Conservation (phyloP, 306 rosid species). For the Amphicarpaea edgeworthii region DNA sequence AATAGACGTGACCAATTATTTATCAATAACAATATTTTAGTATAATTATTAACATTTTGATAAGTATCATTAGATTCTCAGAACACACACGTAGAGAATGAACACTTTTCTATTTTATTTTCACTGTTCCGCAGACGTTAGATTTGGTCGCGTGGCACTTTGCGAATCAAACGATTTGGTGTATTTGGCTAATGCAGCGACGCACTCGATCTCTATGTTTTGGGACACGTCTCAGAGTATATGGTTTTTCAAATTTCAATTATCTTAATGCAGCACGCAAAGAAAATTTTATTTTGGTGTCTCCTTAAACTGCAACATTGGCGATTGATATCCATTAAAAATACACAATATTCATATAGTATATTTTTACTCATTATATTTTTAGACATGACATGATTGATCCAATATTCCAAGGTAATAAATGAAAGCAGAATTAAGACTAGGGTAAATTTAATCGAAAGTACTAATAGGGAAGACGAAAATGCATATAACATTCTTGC, state of each 20-base stretch:
- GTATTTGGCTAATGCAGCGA: neutral
- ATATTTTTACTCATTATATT: too few species aligned
- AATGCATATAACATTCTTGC: neutral
- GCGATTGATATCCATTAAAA: neutral
- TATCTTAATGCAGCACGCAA: neutral
- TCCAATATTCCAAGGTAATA: too few species aligned
- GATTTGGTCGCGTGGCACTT: slow-evolving; percentile 46
- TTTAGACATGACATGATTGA: too few species aligned
- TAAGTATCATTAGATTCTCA: neutral
- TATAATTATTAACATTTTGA: neutral
- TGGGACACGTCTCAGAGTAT: slow-evolving; percentile 47
- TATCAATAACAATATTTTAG: slow-evolving; percentile 6
- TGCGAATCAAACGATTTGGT: slow-evolving; percentile 2
- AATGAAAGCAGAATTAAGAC: neutral
- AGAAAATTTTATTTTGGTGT: neutral
- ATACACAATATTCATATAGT: neutral
- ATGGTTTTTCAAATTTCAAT: too few species aligned
- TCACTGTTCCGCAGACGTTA: slow-evolving; percentile 3
- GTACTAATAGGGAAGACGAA: neutral
- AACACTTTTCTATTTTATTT: neutral
- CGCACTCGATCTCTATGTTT: neutral
- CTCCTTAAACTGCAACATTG: neutral
- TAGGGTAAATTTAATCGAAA: neutral
- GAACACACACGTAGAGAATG: neutral
- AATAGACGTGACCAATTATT: neutral